These are phyloP conservation scores for Globisporangium nagaii DNA, from an alignment of 352 stramenopile genomes.

Conservation along the genomic window DNA sequence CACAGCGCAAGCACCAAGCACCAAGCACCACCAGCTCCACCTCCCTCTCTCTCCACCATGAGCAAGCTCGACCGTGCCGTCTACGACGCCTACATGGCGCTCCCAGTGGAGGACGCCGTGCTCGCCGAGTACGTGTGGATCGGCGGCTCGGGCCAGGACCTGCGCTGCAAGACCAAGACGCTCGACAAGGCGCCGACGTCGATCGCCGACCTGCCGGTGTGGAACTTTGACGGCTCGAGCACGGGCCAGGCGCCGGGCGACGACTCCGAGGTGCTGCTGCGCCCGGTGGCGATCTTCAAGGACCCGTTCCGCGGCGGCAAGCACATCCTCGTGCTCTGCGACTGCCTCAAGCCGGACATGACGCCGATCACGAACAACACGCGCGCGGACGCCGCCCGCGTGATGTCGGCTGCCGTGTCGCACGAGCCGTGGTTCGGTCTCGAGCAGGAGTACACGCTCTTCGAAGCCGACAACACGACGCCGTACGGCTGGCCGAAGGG, in stretches of 20 bases:
- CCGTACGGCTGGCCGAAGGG: constrained; percentile 91
- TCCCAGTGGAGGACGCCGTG: constrained; percentile 43
- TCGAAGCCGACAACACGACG: constrained; percentile 83
- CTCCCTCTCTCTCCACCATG: constrained; percentile 25
- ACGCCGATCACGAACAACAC: constrained; percentile 92
- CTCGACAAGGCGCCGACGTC: constrained; percentile 63
- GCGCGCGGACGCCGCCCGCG: constrained; percentile 64
- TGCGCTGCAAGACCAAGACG: constrained; percentile 94
- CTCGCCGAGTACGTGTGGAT: constrained; percentile 96
- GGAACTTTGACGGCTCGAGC: constrained; percentile 98
- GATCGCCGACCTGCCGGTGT: constrained; percentile 88
- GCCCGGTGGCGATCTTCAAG: constrained; percentile 91
- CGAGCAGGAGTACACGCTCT: constrained; percentile 97
- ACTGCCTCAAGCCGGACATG: constrained; percentile 94
- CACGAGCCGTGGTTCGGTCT: constrained; percentile 93
- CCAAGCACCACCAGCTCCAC: not conserved
- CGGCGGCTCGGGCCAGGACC: constrained; percentile 88
- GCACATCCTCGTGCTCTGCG: constrained; percentile 97
- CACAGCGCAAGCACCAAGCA: not conserved
- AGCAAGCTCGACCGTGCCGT: constrained; percentile 79
- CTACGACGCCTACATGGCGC: constrained; percentile 77
- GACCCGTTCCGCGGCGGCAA: constrained; percentile 95
- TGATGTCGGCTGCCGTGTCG: constrained; percentile 56
- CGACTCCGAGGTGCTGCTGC: constrained; percentile 95
- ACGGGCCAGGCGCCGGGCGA: constrained; percentile 96